Evolutionary conservation across 1,284 basidiomycete species (phyloP).

Genomic region (Leccinum fallax): DNA sequence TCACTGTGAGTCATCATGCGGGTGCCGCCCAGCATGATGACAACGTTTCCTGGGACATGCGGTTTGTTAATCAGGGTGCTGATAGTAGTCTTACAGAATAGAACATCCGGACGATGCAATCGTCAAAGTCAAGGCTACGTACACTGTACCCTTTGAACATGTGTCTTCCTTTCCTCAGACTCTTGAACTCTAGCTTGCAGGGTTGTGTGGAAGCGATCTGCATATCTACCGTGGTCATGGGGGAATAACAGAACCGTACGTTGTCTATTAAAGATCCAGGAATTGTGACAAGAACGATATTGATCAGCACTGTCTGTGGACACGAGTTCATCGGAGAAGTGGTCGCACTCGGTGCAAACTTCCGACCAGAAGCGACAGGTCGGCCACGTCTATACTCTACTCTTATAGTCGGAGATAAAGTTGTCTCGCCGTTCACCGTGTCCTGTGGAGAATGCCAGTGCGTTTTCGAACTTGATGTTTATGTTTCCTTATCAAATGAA

Average conservation of each 20-base stretch:
- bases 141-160: not conserved
- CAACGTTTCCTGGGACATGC: not conserved
- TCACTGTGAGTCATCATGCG: slow-evolving; percentile 38
- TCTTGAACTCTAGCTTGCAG: slow-evolving; percentile 53
- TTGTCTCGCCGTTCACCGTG: slow-evolving; percentile 86
- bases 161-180: not conserved
- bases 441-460: slow-evolving; percentile 83
- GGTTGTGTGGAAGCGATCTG: slow-evolving; percentile 82
- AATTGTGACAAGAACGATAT: not conserved
- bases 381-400: slow-evolving; percentile 66
- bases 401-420: slow-evolving; percentile 78
- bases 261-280: not conserved
- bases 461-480: slow-evolving; percentile 31
- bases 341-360: slow-evolving; percentile 69
- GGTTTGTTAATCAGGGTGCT: not conserved
- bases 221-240: slow-evolving; percentile 75
- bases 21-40: not conserved
- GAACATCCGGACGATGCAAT: slow-evolving; percentile 75
- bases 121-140: slow-evolving; percentile 64
- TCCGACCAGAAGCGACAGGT: slow-evolving; percentile 44
- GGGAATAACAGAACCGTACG: slow-evolving; percentile 39
- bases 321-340: slow-evolving; percentile 88
- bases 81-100: slow-evolving; percentile 47
- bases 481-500: not conserved
- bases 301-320: slow-evolving; percentile 66